These are phyloP conservation scores for Lactarius tabidus DNA, from an alignment of 768 basidiomycete genomes.

Conservation along the genomic window DNA sequence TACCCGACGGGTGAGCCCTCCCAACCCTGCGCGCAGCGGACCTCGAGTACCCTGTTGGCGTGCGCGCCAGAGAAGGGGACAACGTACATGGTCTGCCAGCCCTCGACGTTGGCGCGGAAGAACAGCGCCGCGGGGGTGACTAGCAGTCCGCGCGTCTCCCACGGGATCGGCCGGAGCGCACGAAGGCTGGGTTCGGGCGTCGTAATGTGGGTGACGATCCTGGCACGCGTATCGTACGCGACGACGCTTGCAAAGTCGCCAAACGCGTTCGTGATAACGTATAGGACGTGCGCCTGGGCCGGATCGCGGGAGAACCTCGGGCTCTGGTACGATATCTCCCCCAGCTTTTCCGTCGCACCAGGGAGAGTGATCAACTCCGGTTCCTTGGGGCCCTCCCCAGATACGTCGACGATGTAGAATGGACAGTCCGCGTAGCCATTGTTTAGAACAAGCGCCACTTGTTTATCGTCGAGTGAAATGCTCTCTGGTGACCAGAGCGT, in stretches of 20 bases:
- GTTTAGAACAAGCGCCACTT: conserved; percentile 34
- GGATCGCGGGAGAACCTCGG: conserved; percentile 35
- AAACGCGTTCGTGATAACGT: conserved; percentile 37
- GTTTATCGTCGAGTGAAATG: conserved; percentile 39
- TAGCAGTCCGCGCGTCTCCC: conserved; percentile 32
- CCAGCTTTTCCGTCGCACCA: conserved; percentile 33
- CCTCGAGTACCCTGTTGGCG: conserved; percentile 29
- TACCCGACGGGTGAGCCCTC: conserved; percentile 29
- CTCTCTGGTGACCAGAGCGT: conserved; percentile 32
- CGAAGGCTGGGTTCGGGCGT: conserved; percentile 34
- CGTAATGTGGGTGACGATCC: conserved; percentile 37
- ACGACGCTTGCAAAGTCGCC: conserved; percentile 39
- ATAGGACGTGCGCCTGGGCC: conserved; percentile 31
- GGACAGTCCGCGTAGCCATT: conserved; percentile 32
- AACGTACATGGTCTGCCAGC: conserved; percentile 31
- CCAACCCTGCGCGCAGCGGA: conserved; percentile 27
- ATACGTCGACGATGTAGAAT: conserved; percentile 36
- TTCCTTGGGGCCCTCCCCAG: conserved; percentile 28
- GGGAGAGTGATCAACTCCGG: conserved; percentile 36
- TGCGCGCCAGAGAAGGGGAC: conserved; percentile 28
- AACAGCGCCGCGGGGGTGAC: conserved; percentile 28
- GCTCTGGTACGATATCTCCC: conserved; percentile 26
- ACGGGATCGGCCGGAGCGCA: conserved; percentile 36
- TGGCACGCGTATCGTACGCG: conserved; percentile 33
- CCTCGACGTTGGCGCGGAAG: conserved; percentile 40